Conservation (phyloP, 371 early-diverging fungal species). For the Dichotomocladium elegans region DNA sequence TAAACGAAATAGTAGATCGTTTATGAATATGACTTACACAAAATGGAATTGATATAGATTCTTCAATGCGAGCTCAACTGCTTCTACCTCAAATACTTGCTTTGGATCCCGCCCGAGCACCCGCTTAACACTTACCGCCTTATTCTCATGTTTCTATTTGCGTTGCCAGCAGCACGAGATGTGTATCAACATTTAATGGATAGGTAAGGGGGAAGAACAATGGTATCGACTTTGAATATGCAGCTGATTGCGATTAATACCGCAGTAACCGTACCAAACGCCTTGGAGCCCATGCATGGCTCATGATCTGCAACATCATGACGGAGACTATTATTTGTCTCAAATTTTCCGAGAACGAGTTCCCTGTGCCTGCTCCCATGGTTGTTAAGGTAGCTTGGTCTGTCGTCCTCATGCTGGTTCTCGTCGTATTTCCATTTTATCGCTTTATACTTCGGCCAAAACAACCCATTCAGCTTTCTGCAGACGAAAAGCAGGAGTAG, state of each 20-base stretch:
- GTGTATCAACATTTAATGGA: conserved; percentile 88
- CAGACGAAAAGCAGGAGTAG: background rate
- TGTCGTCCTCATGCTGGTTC: conserved; percentile 38
- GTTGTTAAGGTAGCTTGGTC: conserved; percentile 80
- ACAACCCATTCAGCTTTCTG: conserved; percentile 3
- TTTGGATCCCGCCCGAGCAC: conserved; percentile 94
- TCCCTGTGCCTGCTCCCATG: conserved; percentile 74
- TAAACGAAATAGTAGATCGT: no score
- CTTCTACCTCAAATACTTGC: conserved; percentile 89
- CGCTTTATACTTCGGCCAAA: conserved; percentile 52
- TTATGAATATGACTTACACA: no score
- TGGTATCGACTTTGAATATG: no score
- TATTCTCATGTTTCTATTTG: conserved; percentile 77
- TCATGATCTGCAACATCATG: conserved; percentile 79
- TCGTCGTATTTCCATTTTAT: conserved; percentile 73
- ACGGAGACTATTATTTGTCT: conserved; percentile 87
- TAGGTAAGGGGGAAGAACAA: conserved; percentile 41
- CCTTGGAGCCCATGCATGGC: conserved; percentile 89
- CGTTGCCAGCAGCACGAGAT: conserved; percentile 85
- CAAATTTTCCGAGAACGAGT: conserved; percentile 88
- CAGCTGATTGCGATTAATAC: background rate
- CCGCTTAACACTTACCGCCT: conserved; percentile 78
- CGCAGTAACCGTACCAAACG: conserved; percentile 59
- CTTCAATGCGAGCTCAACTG: conserved; percentile 87
- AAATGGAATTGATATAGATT: conserved; percentile 43